Evolutionary conservation across 164 flowering plant species (phyloP).

Genomic region (Litsea cubeba): DNA sequence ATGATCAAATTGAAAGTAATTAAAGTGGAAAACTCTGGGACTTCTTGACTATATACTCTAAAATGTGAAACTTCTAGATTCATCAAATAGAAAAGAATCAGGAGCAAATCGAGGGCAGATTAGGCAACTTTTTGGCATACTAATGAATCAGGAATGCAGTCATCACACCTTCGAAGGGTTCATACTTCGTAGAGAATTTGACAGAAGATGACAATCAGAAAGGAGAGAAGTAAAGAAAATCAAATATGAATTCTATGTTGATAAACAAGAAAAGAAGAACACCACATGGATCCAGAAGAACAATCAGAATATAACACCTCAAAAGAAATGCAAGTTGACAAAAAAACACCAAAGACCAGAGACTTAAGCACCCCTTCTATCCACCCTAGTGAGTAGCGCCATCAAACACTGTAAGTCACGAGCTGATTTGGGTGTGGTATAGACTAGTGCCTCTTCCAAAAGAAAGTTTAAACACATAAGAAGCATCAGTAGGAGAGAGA

Average conservation of each 20-base stretch:
- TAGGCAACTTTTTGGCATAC: not conserved
- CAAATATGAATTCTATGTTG: not conserved
- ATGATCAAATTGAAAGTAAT: not conserved
- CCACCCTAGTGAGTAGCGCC: too few relatives aligned
- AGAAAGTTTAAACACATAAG: too few relatives aligned
- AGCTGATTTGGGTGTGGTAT: too few relatives aligned
- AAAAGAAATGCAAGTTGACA: too few relatives aligned
- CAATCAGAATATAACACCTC: not conserved
- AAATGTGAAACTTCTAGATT: not conserved
- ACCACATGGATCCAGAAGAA: not conserved
- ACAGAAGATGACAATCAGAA: not conserved
- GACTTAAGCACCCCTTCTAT: too few relatives aligned
- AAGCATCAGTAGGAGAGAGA: too few relatives aligned
- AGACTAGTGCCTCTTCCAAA: too few relatives aligned
- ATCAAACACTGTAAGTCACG: too few relatives aligned
- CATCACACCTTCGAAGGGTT: too few relatives aligned
- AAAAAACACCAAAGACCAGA: too few relatives aligned
- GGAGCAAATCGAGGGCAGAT: not conserved
- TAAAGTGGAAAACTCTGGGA: not conserved
- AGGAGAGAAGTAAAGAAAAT: too few relatives aligned
- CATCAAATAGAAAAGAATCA: not conserved
- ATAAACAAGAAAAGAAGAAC: not conserved
- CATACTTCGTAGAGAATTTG: too few relatives aligned
- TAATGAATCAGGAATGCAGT: not conserved
- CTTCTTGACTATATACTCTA: not conserved